Evolutionary conservation across 176 grass and related monocot genomes (phyloP).

Genomic region (Eragrostis curvula): DNA sequence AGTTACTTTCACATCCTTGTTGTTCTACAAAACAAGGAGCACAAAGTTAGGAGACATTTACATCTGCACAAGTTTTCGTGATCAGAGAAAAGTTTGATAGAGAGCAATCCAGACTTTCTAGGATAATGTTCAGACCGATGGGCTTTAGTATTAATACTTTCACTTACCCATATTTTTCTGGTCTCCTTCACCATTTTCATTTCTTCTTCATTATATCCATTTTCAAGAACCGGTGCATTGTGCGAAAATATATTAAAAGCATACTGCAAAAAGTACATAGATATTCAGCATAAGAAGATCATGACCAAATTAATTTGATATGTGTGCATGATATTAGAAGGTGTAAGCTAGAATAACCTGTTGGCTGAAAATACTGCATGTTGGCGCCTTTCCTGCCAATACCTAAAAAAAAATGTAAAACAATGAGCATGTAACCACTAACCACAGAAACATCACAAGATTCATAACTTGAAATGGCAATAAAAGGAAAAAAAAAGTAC

Average conservation of each 20-base stretch:
- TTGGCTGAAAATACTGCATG: slow-evolving; percentile 90
- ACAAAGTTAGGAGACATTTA: slow-evolving; percentile 17
- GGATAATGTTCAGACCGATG: neutral
- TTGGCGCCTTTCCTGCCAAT: slow-evolving; percentile 90
- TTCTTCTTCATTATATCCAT: slow-evolving; percentile 98
- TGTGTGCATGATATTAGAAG: slow-evolving; percentile 2
- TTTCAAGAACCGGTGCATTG: slow-evolving; percentile 83
- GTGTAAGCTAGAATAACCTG: slow-evolving; percentile 57
- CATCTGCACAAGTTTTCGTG: neutral
- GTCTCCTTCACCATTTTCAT: slow-evolving; percentile 99
- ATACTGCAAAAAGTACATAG: slow-evolving; percentile 68
- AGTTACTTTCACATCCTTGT: slow-evolving; percentile 86
- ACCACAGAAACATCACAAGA: slow-evolving; percentile 13
- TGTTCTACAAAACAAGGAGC: slow-evolving; percentile 57
- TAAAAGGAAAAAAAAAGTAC: slow-evolving; percentile 37
- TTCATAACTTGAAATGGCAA: neutral
- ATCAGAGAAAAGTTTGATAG: slow-evolving; percentile 13
- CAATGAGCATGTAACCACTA: neutral
- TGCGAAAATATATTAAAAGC: slow-evolving; percentile 99
- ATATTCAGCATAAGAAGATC: slow-evolving; percentile 22
- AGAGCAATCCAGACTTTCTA: slow-evolving; percentile 5
- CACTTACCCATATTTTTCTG: slow-evolving; percentile 86
- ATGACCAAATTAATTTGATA: slow-evolving; percentile 4
- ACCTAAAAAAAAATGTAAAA: slow-evolving; percentile 58
- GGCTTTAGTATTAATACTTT: neutral